phyloP scores from a whole-genome alignment of 139 green algal genomes.

The Auxenochlorella pyrenoidosa region DNA sequence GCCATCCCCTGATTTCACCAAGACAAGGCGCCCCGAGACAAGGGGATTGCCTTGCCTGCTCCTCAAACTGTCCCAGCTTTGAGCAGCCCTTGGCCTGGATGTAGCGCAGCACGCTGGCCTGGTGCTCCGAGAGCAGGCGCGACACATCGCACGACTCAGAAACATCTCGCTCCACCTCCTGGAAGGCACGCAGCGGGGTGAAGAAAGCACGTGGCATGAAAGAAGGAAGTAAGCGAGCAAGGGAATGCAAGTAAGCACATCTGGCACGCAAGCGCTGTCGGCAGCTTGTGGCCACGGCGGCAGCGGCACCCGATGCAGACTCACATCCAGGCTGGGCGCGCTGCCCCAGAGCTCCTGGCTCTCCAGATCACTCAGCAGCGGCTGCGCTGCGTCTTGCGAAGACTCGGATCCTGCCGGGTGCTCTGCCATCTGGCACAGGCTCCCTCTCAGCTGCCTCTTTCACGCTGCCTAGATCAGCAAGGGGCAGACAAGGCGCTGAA shows the following conservation, averaged over 20 bases:
- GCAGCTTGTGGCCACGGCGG: too few relatives aligned
- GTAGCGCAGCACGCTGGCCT: constrained; percentile 25
- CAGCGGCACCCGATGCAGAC: background rate
- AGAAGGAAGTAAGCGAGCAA: background rate
- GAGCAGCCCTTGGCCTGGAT: constrained; percentile 20
- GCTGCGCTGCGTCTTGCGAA: background rate
- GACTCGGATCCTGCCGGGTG: too few relatives aligned
- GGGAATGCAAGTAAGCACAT: too few relatives aligned
- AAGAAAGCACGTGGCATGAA: too few relatives aligned
- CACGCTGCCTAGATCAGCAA: too few relatives aligned
- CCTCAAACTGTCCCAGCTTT: constrained; percentile 26
- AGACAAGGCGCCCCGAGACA: background rate
- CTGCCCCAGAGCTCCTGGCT: background rate
- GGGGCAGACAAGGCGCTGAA: too few relatives aligned
- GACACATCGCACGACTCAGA: constrained; percentile 12
- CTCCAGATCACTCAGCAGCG: constrained; percentile 19
- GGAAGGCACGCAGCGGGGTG: background rate
- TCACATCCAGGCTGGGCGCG: background rate
- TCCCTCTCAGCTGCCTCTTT: too few relatives aligned
- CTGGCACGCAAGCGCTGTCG: background rate
- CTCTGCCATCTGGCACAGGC: too few relatives aligned
- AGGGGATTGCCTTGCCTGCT: background rate
- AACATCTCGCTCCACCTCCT: background rate
- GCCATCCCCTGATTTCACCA: too few relatives aligned
- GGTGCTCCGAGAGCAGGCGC: background rate